Evolutionary conservation across 2,329 filamentous ascomycete genomes (phyloP).

Genomic region (Lecanoromycetidae sp.): DNA sequence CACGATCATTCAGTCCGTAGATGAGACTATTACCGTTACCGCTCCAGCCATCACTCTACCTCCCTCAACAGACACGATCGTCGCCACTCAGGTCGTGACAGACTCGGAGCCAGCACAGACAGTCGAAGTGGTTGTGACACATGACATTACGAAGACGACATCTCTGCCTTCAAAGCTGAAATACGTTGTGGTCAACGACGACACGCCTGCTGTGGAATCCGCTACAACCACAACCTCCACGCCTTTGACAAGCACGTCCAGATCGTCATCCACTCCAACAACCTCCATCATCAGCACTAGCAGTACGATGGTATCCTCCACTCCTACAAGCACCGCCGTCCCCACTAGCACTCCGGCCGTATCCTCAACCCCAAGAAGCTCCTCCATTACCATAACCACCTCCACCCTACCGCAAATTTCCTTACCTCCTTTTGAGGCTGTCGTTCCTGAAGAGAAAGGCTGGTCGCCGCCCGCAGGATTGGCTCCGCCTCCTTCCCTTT

Average conservation of each 20-base stretch:
- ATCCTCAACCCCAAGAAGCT: not conserved
- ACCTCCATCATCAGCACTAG: not conserved
- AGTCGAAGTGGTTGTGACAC: constrained; percentile 8
- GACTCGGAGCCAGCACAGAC: constrained; percentile 19
- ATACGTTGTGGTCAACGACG: constrained; percentile 1
- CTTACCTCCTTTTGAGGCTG: too few relatives aligned
- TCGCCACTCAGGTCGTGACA: constrained; percentile 13
- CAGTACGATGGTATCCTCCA: not conserved
- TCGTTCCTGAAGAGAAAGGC: not conserved
- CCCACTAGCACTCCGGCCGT: not conserved
- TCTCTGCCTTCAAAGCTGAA: not conserved
- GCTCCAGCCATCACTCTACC: constrained; percentile 20
- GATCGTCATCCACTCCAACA: not conserved
- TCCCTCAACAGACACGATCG: constrained; percentile 21
- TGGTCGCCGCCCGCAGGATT: not conserved
- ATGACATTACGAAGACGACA: not conserved
- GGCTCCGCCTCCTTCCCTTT: not conserved
- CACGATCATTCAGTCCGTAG: constrained; percentile 17
- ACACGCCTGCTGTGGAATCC: not conserved
- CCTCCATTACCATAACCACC: not conserved
- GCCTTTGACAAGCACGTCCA: not conserved
- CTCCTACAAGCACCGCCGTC: not conserved
- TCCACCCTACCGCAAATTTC: too few relatives aligned
- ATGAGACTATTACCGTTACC: constrained; percentile 20
- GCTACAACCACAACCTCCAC: not conserved